A percentile compares a stretch with the other conserved stretches of the same genome.
phyloP scores from a whole-genome alignment of 768 basidiomycete species.

The Tricholoma matsutake region DNA sequence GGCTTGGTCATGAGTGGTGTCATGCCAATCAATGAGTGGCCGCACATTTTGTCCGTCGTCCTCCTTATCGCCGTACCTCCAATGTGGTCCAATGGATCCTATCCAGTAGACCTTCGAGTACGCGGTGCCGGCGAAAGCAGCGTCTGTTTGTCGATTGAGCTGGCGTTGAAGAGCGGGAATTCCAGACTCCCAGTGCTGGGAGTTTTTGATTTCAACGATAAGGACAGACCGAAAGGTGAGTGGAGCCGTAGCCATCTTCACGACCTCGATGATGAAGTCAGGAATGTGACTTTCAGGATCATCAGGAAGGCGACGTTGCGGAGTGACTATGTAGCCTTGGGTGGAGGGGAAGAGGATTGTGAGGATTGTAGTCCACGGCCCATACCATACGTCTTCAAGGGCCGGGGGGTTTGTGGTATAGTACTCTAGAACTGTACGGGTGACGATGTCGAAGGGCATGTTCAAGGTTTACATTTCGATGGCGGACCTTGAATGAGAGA shows the following conservation, averaged over 20 bases:
- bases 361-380: constrained; percentile 13
- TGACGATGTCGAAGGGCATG: constrained; percentile 1
- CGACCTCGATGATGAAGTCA: constrained; percentile 16
- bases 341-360: constrained; percentile 11
- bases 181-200: constrained; percentile 16
- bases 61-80: constrained; percentile 19
- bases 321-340: constrained; percentile 12
- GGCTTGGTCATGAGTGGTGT: constrained; percentile 9
- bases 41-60: constrained; percentile 10
- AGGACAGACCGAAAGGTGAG: constrained; percentile 16
- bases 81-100: constrained; percentile 18
- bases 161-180: constrained; percentile 7
- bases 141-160: constrained; percentile 14
- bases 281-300: constrained; percentile 5
- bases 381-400: constrained; percentile 6
- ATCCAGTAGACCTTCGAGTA: constrained; percentile 19
- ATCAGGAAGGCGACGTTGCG: too few relatives aligned
- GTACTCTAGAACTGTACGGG: not conserved
- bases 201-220: constrained; percentile 16
- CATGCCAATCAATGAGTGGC: constrained; percentile 19
- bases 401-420: not conserved
- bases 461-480: too few relatives aligned
- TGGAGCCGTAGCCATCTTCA: constrained; percentile 14
- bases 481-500: too few relatives aligned
- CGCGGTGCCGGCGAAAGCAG: constrained; percentile 16